These are phyloP conservation scores for Trypanosoma avium DNA, from an alignment of 208 protist genomes.

Conservation along the genomic window DNA sequence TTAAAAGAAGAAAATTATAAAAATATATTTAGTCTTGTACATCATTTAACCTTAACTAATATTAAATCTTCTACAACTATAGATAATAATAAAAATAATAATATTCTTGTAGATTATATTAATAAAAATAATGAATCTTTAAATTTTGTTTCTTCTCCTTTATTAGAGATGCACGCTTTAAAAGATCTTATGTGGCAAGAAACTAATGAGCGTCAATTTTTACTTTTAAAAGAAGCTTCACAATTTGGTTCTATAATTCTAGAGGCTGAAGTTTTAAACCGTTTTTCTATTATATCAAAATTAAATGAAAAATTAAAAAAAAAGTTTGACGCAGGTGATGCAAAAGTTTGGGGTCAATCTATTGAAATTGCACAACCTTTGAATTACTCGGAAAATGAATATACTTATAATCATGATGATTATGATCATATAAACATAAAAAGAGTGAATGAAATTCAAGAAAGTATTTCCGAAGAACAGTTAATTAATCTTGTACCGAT, in stretches of 20 bases:
- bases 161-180: neutral
- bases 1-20: neutral
- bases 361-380: neutral
- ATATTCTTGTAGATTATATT: neutral
- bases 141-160: too few species aligned
- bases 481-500: too few species aligned
- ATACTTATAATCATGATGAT: too few species aligned
- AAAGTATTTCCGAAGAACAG: too few species aligned
- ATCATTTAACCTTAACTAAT: too few species aligned
- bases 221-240: slow-evolving; percentile 2
- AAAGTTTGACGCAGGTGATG: too few species aligned
- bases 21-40: neutral
- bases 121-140: neutral
- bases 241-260: slow-evolving; percentile 2
- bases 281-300: neutral
- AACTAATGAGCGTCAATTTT: neutral
- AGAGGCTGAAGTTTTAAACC: neutral
- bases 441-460: neutral
- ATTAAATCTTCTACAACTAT: neutral
- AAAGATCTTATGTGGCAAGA: slow-evolving; percentile 1
- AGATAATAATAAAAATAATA: neutral
- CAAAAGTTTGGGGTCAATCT: neutral
- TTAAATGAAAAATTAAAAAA: too few species aligned
- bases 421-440: neutral
- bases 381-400: neutral